Conservation (phyloP, 2,329 filamentous ascomycete species). For the Cordyceps tenuipes region DNA sequence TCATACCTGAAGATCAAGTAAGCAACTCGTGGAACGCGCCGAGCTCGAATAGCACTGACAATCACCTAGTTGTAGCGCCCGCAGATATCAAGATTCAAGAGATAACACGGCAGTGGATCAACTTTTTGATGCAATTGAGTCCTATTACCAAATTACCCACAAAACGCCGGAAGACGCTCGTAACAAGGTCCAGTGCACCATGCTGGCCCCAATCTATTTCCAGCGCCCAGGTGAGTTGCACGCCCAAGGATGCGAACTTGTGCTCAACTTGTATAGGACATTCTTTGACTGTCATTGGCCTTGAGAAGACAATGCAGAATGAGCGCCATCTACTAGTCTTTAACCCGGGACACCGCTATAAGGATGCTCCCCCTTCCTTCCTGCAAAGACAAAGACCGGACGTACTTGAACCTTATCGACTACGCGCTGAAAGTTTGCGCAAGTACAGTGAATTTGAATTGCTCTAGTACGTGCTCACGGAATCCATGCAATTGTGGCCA, state of each 20-base stretch:
- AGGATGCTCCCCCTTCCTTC: constrained; percentile 28
- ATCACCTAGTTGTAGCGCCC: background rate
- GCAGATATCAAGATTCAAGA: background rate
- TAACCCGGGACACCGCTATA: constrained; percentile 74
- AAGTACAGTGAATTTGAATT: constrained; percentile 73
- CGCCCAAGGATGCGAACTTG: background rate
- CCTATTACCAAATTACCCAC: constrained; percentile 51
- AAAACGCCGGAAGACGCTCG: constrained; percentile 32
- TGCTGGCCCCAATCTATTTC: constrained; percentile 77
- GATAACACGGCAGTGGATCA: constrained; percentile 31
- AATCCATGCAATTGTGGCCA: background rate
- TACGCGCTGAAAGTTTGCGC: constrained; percentile 57
- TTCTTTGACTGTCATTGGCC: constrained; percentile 81
- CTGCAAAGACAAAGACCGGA: background rate
- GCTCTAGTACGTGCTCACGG: constrained; percentile 48
- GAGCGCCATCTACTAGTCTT: constrained; percentile 70
- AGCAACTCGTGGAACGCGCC: background rate
- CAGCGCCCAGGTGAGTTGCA: constrained; percentile 60
- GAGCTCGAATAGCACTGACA: background rate
- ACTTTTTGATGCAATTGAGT: constrained; percentile 60
- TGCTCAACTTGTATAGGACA: constrained; percentile 48
- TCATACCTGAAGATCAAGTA: background rate
- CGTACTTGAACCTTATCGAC: constrained; percentile 64
- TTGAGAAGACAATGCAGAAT: constrained; percentile 62
- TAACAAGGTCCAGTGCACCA: constrained; percentile 52